Percentiles rank a stretch among this genome's conserved stretches.
phyloP scores from a whole-genome alignment of 805 yeast genomes.

The Hanseniaspora thailandica region DNA sequence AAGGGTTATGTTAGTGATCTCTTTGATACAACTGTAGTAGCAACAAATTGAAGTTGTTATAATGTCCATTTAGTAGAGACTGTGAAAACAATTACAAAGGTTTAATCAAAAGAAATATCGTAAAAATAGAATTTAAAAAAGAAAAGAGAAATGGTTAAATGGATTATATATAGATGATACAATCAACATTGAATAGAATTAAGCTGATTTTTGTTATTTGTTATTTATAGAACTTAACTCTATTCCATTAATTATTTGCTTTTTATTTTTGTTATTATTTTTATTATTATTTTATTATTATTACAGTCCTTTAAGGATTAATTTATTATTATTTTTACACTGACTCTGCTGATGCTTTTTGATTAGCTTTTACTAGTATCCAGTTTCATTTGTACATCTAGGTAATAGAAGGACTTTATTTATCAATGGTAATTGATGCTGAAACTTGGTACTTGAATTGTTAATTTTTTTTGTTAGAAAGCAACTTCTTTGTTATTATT shows the following conservation, averaged over 20 bases:
- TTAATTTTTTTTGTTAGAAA: too few relatives aligned
- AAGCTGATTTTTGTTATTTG: not conserved
- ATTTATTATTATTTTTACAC: too few relatives aligned
- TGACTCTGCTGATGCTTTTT: too few relatives aligned
- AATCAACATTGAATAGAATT: not conserved
- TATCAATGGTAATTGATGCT: not conserved
- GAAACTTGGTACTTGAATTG: not conserved
- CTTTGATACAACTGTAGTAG: too few relatives aligned
- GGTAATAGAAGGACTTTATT: not conserved
- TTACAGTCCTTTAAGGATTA: too few relatives aligned
- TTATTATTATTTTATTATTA: too few relatives aligned
- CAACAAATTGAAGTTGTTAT: too few relatives aligned
- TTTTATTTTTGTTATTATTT: too few relatives aligned
- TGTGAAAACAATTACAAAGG: not conserved
- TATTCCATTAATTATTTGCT: too few relatives aligned
- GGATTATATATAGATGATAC: not conserved
- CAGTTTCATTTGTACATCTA: not conserved
- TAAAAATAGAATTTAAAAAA: not conserved
- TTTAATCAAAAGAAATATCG: not conserved
- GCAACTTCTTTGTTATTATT: not conserved
- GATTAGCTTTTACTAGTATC: not conserved
- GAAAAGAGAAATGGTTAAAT: not conserved
- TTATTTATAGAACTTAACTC: not conserved
- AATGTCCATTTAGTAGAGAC: not conserved
- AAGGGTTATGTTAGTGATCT: too few relatives aligned